Evolutionary conservation across 495 filamentous ascomycete species (phyloP).

Genomic region (Alectoria sarmentosa): DNA sequence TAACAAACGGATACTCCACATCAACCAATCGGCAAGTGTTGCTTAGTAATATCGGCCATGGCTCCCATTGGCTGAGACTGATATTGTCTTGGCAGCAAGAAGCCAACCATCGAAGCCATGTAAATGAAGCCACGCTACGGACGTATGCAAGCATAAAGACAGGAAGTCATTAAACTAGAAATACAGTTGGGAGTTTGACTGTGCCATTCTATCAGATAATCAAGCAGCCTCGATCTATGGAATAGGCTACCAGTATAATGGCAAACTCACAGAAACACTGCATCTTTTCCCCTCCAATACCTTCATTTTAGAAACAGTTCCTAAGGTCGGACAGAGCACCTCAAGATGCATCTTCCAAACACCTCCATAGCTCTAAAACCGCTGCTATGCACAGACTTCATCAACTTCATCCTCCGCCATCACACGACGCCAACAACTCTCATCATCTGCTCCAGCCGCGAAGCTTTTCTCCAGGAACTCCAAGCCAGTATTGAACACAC

Average conservation of each 20-base stretch:
- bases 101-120: not conserved
- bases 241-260: not conserved
- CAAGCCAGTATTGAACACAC: slow-evolving; percentile 27
- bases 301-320: not conserved
- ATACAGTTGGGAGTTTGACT: no score
- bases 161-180: no score
- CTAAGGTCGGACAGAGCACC: not conserved
- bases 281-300: not conserved
- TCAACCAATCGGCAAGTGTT: not conserved
- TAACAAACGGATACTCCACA: not conserved
- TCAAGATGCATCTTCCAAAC: not conserved
- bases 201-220: not conserved
- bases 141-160: no score
- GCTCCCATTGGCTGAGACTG: not conserved
- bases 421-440: slow-evolving; percentile 51
- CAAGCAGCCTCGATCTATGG: not conserved
- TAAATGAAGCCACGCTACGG: no score
- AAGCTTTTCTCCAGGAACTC: slow-evolving; percentile 53
- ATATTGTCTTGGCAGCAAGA: not conserved
- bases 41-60: not conserved
- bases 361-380: slow-evolving; percentile 18
- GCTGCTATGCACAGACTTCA: slow-evolving; percentile 39
- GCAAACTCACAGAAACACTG: not conserved
- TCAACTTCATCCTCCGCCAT: slow-evolving; percentile 54
- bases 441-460: slow-evolving; percentile 61